Percentiles rank a stretch among this genome's conserved stretches.
Conservation (phyloP, 2,329 filamentous ascomycete genomes). For the Cryphonectria nitschkei region DNA sequence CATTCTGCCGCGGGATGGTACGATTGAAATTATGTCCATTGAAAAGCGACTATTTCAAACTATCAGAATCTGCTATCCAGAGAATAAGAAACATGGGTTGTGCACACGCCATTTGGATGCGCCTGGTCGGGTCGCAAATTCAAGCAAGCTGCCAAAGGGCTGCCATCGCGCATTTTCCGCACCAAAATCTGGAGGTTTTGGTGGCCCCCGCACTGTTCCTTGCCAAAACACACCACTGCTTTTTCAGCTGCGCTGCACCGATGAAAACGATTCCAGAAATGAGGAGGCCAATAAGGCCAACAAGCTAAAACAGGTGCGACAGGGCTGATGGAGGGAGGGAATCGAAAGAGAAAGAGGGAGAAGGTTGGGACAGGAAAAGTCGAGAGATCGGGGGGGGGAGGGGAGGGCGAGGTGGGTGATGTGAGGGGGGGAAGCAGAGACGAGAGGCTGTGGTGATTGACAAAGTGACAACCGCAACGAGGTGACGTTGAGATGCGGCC, state of each 20-base stretch:
- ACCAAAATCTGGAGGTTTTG: background rate
- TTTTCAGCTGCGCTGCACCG: background rate
- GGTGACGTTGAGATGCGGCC: constrained; percentile 18
- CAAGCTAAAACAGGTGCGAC: constrained; percentile 20
- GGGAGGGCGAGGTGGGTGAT: constrained; percentile 21
- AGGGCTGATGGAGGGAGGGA: constrained; percentile 7
- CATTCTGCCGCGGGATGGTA: too few species aligned
- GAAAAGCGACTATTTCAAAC: background rate
- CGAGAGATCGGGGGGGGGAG: constrained; percentile 11
- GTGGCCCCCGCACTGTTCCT: background rate
- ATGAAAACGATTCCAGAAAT: background rate
- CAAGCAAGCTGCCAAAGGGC: constrained; percentile 8
- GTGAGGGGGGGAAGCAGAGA: constrained; percentile 14
- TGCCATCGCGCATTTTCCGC: constrained; percentile 9
- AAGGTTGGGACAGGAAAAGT: constrained; percentile 25
- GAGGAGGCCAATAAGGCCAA: constrained; percentile 16
- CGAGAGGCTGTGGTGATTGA: constrained; percentile 9
- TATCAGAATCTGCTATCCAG: constrained; percentile 14
- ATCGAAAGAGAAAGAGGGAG: constrained; percentile 27
- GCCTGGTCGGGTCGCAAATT: constrained; percentile 18
- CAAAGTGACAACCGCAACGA: constrained; percentile 14
- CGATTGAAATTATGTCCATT: background rate
- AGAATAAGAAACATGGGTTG: constrained; percentile 26
- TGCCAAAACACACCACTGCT: background rate
- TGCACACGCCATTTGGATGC: constrained; percentile 27